These are phyloP conservation scores for Cokeromyces recurvatus DNA, from an alignment of 371 early-diverging fungal genomes.

Conservation along the genomic window DNA sequence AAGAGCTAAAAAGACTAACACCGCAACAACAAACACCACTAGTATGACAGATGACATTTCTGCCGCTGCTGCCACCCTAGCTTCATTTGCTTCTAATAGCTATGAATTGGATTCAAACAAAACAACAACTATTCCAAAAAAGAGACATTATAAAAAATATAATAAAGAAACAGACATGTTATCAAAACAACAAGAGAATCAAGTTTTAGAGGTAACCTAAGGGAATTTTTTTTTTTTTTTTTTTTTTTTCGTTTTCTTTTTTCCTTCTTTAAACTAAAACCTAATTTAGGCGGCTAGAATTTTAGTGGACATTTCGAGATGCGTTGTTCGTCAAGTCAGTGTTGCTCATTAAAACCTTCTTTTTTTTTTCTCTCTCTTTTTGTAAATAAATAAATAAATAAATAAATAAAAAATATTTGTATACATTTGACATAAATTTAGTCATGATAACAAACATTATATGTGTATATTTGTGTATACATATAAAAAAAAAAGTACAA, in stretches of 20 bases:
- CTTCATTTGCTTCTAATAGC: conserved; percentile 29
- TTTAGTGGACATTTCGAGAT: conserved; percentile 44
- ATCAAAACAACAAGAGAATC: conserved; percentile 23
- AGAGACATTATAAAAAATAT: conserved; percentile 10
- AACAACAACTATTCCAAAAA: conserved; percentile 2
- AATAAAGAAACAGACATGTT: conserved; percentile 2
- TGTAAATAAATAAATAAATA: not conserved
- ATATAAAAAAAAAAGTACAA: no score
- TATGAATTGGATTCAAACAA: conserved; percentile 11
- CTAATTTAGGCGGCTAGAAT: conserved; percentile 43
- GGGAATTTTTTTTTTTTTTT: conserved; percentile 5
- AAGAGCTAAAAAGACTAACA: conserved; percentile 8
- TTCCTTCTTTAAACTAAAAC: conserved; percentile 3
- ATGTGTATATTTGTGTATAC: no score
- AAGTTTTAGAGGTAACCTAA: conserved; percentile 38
- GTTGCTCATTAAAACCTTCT: conserved; percentile 9
- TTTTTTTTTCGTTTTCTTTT: conserved; percentile 11
- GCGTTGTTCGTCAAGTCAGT: conserved; percentile 22
- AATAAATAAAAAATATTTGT: no score
- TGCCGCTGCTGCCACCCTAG: conserved; percentile 36
- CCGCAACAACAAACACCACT: not conserved
- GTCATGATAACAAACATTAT: no score
- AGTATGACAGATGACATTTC: conserved; percentile 25
- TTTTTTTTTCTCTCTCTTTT: no score
- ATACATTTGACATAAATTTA: no score